Base-by-base conservation (phyloP, 176 grass and related monocot genomes). In the Triticum dicoccoides region DNA sequence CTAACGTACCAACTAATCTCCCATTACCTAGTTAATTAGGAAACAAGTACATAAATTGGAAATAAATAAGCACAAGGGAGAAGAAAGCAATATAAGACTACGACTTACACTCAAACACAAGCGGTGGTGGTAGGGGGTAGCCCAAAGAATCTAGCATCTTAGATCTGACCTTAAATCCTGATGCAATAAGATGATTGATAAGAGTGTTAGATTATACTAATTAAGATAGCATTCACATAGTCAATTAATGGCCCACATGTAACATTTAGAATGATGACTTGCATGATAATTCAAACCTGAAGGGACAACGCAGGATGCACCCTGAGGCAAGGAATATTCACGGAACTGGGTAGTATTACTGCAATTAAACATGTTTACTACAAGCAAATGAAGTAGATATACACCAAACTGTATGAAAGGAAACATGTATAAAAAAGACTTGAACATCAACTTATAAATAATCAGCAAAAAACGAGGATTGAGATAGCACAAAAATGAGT, bases 1-100 rank as follows among this genome's bases (percentile, higher is more conserved):
- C 78, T 54, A 87, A 87, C 3, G 0, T 14, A 76, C 80, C 52
- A 82, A 37, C 6, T 23, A 87, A 41, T 14, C 0, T 1, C n/a
- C 86, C 86, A 76, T 75, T 81, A 14, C 56, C 76, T 86, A 7
- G 24, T 79, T 71, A 45, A 79, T 12, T 64, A 63, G 58, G 37
- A 44, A 86, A 44, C n/a, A 70, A 67, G 10, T 5, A 71, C 49
- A 71, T 17, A 86, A 79, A 25, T 78, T 9, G 61, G 54, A 6
- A 33, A 79, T 23, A 78, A 79, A 70, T 11, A 86, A 69, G 47
- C 35, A 70, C 23, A 61, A 76, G 23, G 51, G 76, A 61, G n/a
- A 27, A 64, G 24, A 5, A 4, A 41, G 39, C 2, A 64, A 64
- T 27, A 64, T 64, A 64, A 10, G 9, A 64, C 23, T 4, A 72